Evolutionary conservation across 208 protist species (phyloP).

Genomic region (Acanthamoeba healyi): DNA sequence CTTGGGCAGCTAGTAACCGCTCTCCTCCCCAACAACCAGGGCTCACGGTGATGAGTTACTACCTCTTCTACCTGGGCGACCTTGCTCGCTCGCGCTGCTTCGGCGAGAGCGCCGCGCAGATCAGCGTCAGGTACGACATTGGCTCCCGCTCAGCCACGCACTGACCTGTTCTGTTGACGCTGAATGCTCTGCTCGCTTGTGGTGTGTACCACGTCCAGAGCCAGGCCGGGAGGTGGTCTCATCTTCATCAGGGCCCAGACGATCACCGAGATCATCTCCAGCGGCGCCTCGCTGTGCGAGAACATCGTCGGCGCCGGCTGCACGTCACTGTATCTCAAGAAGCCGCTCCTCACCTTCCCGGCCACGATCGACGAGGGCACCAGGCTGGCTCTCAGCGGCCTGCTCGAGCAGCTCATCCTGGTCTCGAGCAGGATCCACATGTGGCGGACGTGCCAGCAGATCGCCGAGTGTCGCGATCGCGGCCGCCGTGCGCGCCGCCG

Average conservation of each 20-base stretch:
- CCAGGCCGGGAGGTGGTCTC: neutral
- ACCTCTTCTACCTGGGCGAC: neutral
- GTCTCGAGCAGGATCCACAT: slow-evolving; percentile 25
- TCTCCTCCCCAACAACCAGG: neutral
- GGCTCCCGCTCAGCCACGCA: neutral
- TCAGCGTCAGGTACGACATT: neutral
- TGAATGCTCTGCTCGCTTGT: neutral
- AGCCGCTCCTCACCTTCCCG: slow-evolving; percentile 15
- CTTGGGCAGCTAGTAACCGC: neutral
- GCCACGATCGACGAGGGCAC: neutral
- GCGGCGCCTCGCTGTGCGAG: neutral
- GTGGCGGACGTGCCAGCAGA: neutral
- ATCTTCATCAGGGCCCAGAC: neutral
- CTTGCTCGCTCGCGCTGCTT: neutral
- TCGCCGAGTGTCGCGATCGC: neutral
- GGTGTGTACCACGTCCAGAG: neutral
- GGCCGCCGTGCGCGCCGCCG: neutral
- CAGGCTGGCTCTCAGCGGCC: neutral
- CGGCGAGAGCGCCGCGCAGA: neutral
- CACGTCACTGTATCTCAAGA: neutral
- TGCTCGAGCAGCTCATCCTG: slow-evolving; percentile 39
- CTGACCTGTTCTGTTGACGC: too few relatives aligned
- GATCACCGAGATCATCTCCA: neutral
- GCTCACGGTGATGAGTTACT: neutral
- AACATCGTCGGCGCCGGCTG: too few relatives aligned